These are phyloP conservation scores for Trypanosoma mega DNA, from an alignment of 208 protist species.

Conservation along the genomic window DNA sequence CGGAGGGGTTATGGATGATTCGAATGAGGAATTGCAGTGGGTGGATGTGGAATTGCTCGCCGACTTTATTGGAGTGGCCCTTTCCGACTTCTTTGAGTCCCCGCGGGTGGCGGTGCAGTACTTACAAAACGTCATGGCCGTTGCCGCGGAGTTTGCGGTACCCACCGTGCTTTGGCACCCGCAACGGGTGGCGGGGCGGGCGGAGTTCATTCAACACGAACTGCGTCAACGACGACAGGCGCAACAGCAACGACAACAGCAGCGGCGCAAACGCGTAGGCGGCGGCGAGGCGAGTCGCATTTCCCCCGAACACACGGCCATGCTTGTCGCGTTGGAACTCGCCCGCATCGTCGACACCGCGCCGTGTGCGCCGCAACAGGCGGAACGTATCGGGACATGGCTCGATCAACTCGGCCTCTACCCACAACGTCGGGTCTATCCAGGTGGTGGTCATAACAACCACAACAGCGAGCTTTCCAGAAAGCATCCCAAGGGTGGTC, in stretches of 20 bases:
- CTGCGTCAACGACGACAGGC: constrained; percentile 27
- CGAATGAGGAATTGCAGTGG: constrained; percentile 65
- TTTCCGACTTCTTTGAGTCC: constrained; percentile 76
- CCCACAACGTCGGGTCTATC: constrained; percentile 42
- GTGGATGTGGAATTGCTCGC: constrained; percentile 72
- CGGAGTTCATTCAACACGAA: constrained; percentile 33
- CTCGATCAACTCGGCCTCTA: constrained; percentile 51
- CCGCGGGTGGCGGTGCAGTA: constrained; percentile 51
- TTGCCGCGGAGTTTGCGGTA: constrained; percentile 47
- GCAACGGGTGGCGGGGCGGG: constrained; percentile 38
- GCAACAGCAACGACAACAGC: background rate
- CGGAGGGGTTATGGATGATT: constrained; percentile 7
- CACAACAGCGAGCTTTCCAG: background rate
- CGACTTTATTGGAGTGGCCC: constrained; percentile 51
- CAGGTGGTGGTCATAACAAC: background rate
- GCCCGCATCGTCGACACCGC: constrained; percentile 55
- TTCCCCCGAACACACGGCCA: constrained; percentile 75
- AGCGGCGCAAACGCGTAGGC: background rate
- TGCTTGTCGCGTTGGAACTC: constrained; percentile 70
- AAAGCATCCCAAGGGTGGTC: background rate
- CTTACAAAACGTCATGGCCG: constrained; percentile 71
- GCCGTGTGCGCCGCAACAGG: constrained; percentile 42
- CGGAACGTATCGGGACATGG: constrained; percentile 55
- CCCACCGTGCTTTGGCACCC: constrained; percentile 75
- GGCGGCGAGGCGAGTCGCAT: too few relatives aligned